Evolutionary conservation across 805 yeast genomes (phyloP), one percentile per base, ranked within the genome.

Genomic region (Candida cerambycidarum): DNA sequence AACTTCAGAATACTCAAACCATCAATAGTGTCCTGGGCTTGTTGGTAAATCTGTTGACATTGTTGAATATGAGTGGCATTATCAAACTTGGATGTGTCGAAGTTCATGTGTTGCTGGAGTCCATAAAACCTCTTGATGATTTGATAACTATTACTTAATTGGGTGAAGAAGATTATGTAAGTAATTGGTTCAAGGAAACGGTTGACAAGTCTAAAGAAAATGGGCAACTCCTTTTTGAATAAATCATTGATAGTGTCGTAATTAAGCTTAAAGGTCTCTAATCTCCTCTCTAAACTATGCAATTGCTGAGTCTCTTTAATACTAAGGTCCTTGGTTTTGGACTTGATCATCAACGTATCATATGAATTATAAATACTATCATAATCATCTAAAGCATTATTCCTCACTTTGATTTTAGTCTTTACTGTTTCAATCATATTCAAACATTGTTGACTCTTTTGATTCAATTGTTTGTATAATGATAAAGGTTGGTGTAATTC

Each of bases 211-310:
- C 57, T 43, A 42, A 72, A 62, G 37, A 77, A 72, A 3, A 46
- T 38, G 0, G 83, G 82, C 1, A 80, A 51, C 32, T 79, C 84
- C 23, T 43, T 44, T 43, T 76, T 75, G 46, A 80, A 59, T 3
- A 49, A 39, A 4, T 52, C 46, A 52, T 78, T 75, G 27, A 67
- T 46, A 9, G 45, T 37, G 2, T 70, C 69, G 50, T 70, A 76
- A 38, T 47, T 48, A 1, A 30, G 42, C 29, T 56, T 57, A 12
- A 39, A 40, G 1, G 42, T 58, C 3, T 52, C 59, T 17, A 62
- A 28, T 53, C 70, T 54, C 44, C 61, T 43, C 48, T 64, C 47
- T 51, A 61, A 41, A 38, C 46, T 42, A 36, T 45, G 48, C 17
- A 59, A 41, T 15, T 54, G 58, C 30, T 55, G 65, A 5, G 55